phyloP scores from a whole-genome alignment of 768 basidiomycete species.

The Tulasnella sp. region DNA sequence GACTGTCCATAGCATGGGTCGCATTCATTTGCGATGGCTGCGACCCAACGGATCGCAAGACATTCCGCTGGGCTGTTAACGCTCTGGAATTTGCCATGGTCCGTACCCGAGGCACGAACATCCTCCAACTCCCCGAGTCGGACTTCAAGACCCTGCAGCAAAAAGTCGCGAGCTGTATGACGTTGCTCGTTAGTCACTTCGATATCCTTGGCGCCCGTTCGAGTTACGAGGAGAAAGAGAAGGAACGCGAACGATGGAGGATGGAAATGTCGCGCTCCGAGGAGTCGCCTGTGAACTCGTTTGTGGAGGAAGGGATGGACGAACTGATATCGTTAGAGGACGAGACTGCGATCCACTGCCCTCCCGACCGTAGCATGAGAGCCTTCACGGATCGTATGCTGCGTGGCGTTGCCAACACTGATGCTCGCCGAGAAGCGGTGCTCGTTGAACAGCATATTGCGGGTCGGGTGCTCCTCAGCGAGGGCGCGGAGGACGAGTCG shows the following conservation, averaged over 20 bases:
- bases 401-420: conserved; percentile 48
- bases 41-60: conserved; percentile 87
- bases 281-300: conserved; percentile 1
- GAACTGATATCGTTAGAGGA: conserved; percentile 63
- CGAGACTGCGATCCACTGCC: conserved; percentile 29
- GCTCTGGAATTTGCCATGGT: conserved; percentile 86
- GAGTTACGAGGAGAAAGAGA: conserved; percentile 77
- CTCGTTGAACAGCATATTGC: conserved; percentile 61
- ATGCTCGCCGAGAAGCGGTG: conserved; percentile 45
- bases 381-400: conserved; percentile 64
- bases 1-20: conserved; percentile 92
- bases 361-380: conserved; percentile 37
- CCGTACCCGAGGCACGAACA: conserved; percentile 77
- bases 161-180: conserved; percentile 93
- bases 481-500: conserved; percentile 86
- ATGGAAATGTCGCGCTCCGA: conserved; percentile 41
- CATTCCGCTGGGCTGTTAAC: conserved; percentile 96
- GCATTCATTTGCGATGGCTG: conserved; percentile 98
- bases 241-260: conserved; percentile 75
- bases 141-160: conserved; percentile 85
- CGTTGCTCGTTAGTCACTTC: conserved; percentile 91
- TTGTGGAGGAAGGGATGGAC: conserved; percentile 37
- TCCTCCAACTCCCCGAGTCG: conserved; percentile 72
- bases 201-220: conserved; percentile 94
- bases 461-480: conserved; percentile 88